These are phyloP conservation scores for Epichloe uncinata DNA, from an alignment of 2,329 filamentous ascomycete species.

Conservation along the genomic window DNA sequence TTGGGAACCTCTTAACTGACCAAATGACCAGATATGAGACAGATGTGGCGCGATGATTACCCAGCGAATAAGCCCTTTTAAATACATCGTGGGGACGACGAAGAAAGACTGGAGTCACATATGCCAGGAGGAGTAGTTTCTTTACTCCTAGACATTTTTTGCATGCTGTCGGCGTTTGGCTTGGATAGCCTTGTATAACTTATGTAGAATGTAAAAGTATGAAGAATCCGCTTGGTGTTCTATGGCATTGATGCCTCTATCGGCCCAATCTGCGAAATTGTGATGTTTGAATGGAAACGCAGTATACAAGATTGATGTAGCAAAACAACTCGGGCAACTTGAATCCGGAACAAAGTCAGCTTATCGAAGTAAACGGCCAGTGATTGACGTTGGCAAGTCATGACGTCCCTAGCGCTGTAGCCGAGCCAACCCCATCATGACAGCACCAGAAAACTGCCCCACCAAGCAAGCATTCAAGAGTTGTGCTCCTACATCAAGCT, in stretches of 20 bases:
- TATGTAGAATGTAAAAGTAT: slow-evolving; percentile 5
- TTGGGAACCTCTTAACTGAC: neutral
- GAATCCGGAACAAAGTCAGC: neutral
- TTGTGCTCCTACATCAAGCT: slow-evolving; percentile 4
- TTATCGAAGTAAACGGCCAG: neutral
- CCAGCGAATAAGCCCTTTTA: slow-evolving; percentile 21
- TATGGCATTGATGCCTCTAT: neutral
- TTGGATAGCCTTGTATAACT: slow-evolving; percentile 19
- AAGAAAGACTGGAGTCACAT: slow-evolving; percentile 9
- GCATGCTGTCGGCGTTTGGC: slow-evolving; percentile 22
- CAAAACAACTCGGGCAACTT: neutral
- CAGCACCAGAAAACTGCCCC: slow-evolving; percentile 3
- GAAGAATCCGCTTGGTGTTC: neutral
- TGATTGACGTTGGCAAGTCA: neutral
- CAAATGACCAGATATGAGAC: slow-evolving; percentile 28
- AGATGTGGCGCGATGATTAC: slow-evolving; percentile 29
- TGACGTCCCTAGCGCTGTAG: neutral
- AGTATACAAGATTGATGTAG: neutral
- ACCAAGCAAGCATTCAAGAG: slow-evolving; percentile 3
- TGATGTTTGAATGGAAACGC: neutral
- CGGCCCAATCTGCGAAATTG: neutral
- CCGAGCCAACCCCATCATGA: neutral
- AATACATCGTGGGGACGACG: slow-evolving; percentile 6
- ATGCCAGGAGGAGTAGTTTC: slow-evolving; percentile 19
- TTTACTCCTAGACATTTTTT: slow-evolving; percentile 15